Evolutionary conservation across 2,329 filamentous ascomycete species (phyloP), one percentile per base, ranked within the genome.

Genomic region (Sphaceloma murrayae): DNA sequence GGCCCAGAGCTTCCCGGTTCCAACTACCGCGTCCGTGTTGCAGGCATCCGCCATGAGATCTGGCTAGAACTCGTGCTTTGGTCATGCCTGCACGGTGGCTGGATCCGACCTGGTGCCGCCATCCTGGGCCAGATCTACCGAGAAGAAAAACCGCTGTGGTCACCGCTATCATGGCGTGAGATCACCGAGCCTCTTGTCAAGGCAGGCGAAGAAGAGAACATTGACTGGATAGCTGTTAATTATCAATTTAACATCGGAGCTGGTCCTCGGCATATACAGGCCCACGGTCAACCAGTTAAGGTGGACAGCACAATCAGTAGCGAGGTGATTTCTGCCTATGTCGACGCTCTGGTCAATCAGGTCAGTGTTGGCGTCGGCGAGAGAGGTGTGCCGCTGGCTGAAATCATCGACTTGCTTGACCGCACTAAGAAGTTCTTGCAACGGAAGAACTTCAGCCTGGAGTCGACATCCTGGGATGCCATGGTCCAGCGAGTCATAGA

Each of bases 321-420:
- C 31, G 77, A 80, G 57, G 67, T 79, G 8, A 66, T 78, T 18
- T 62, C 68, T 42, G 70, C 72, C 4, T 66, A 77, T 30, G 60
- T 76, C 21, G 72, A 76, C 52, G 70, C 67, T 11, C 55, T 77
- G 10, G 54, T 70, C 30, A 72, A 68, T 48, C 43, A 46, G 8
- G 55, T 69, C 31, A 65, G 64, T 44, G 52, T 67, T 16, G 68
- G 67, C 33, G 62, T 66, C 16, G 64, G 64, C n/a, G 46, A 49
- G 22, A 53, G 62, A 48, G 66, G 65, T 22, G 64, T 52, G 49
- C 54, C 49, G 44, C 59, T 58, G 26, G 59, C 54, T 50, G 53
- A 46, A n/a, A 54, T 62, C 43, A 53, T 67, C 1, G 32, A 53
- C 34, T 53, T 56, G 22, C 49, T 68, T 47, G 52, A 55, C 58